Evolutionary conservation across 805 yeast species (phyloP).

Genomic region (Hagleromyces aurorensis): DNA sequence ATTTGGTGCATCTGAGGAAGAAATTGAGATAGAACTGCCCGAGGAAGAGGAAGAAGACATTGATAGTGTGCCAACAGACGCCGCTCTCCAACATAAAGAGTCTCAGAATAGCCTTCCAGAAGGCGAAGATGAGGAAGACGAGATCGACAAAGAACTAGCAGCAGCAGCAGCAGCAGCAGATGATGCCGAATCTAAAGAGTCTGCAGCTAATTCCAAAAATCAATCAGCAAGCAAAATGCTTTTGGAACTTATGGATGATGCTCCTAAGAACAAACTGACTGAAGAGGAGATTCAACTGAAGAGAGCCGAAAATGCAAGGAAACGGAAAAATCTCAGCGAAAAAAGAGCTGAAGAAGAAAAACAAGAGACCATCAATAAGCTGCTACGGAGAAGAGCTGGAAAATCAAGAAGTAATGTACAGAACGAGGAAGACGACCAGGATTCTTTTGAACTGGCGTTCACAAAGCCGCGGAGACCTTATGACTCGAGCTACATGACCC

Average conservation of each 20-base stretch:
- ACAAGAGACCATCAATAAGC: constrained; percentile 79
- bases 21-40: too few species aligned
- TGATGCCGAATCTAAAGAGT: constrained; percentile 15
- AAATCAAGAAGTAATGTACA: constrained; percentile 41
- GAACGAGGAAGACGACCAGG: constrained; percentile 15
- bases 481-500: constrained; percentile 19
- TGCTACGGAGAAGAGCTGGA: constrained; percentile 76
- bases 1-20: constrained; percentile 9
- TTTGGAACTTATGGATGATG: constrained; percentile 14
- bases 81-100: too few species aligned
- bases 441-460: constrained; percentile 12
- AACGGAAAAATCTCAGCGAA: constrained; percentile 76
- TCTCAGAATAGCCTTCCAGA: too few species aligned
- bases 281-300: constrained; percentile 79
- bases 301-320: constrained; percentile 81
- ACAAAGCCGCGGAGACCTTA: constrained; percentile 29
- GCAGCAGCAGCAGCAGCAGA: constrained; percentile 6
- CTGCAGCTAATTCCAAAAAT: constrained; percentile 18
- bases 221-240: constrained; percentile 17
- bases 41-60: constrained; percentile 14
- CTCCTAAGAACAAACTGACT: constrained; percentile 43
- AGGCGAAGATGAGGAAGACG: constrained; percentile 12
- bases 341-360: constrained; percentile 87
- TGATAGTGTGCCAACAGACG: constrained; percentile 23
- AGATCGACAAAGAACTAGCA: constrained; percentile 6